Evolutionary conservation across 257 asterid genomes (phyloP), one percentile per base, ranked within the genome.

Genomic region (Cynanchum wilfordii): DNA sequence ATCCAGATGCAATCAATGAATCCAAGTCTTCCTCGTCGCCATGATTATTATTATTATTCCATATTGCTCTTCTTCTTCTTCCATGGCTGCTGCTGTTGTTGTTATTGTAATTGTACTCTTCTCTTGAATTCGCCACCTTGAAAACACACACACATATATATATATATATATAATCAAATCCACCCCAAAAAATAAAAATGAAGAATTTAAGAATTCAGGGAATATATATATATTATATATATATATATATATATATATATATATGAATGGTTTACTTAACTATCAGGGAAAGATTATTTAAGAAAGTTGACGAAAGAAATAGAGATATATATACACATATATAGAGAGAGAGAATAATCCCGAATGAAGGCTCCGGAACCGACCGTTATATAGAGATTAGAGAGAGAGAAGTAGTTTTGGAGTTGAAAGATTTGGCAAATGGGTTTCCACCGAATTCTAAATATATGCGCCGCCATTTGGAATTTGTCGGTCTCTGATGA

Each of bases 51-150:
- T 52, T 7, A 8, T 50, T 68, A n/a, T 27, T 56, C 3, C 13
- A 38, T 7, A 38, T 74, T 25, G 51, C 51, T 36, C 45, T 45
- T 4, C 33, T 25, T 45, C 12, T 54, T 24, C 59, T 38, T 27
- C 16, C 27, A 10, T 16, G 24, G 15, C 12, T 33, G 38, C 38
- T 30, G 36, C 36, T 30, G 36, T 30, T 33, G 38, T 5, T 33
- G 38, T 33, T 33, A 33, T 33, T 33, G 22, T 42, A 7, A 33
- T 33, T 33, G 22, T 42, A 7, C 19, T 74, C 27, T 15, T 52
- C 70, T 38, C 82, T 70, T 30, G 73, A 70, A 71, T 78, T 80
- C 76, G 77, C 87, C 87, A 80, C 77, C 62, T 83, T 80, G 65
- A 38, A 44, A 50, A 30, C 57, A 73, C 84, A 79, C 82, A 73